Evolutionary conservation across 2,329 filamentous ascomycete species (phyloP).

Genomic region (Aspergillus piperis): DNA sequence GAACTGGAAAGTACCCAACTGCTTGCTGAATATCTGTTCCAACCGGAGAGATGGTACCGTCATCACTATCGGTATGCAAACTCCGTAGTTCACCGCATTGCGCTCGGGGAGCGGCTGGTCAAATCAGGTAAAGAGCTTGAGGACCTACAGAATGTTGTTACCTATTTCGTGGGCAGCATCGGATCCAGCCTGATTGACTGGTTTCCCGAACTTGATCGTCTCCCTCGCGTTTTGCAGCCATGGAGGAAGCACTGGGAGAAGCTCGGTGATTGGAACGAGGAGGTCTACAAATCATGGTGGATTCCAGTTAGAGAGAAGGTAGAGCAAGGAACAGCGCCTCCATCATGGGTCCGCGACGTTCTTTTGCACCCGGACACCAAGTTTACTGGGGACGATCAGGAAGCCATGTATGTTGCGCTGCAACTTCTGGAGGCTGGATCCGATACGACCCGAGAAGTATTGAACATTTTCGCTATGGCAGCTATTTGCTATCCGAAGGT

Average conservation of each 20-base stretch:
- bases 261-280: constrained; percentile 37
- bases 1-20: constrained; percentile 42
- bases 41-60: constrained; percentile 40
- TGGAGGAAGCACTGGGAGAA: constrained; percentile 34
- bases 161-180: constrained; percentile 39
- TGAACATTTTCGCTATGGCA: constrained; percentile 37
- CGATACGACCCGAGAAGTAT: constrained; percentile 46
- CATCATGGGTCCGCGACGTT: constrained; percentile 39
- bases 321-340: constrained; percentile 32
- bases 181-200: constrained; percentile 40
- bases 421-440: constrained; percentile 47
- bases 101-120: constrained; percentile 32
- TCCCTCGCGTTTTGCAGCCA: constrained; percentile 33
- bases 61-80: constrained; percentile 48
- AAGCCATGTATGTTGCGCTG: constrained; percentile 45
- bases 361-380: constrained; percentile 31
- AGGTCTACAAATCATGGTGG: constrained; percentile 41
- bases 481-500: constrained; percentile 27
- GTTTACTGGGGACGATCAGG: constrained; percentile 36
- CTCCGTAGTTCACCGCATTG: constrained; percentile 41
- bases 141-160: constrained; percentile 41
- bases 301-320: constrained; percentile 28
- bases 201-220: constrained; percentile 36
- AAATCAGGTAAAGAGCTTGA: constrained; percentile 38
- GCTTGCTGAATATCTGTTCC: constrained; percentile 36